Base-by-base conservation (phyloP, 306 rosid species). In the Inga laurina region DNA sequence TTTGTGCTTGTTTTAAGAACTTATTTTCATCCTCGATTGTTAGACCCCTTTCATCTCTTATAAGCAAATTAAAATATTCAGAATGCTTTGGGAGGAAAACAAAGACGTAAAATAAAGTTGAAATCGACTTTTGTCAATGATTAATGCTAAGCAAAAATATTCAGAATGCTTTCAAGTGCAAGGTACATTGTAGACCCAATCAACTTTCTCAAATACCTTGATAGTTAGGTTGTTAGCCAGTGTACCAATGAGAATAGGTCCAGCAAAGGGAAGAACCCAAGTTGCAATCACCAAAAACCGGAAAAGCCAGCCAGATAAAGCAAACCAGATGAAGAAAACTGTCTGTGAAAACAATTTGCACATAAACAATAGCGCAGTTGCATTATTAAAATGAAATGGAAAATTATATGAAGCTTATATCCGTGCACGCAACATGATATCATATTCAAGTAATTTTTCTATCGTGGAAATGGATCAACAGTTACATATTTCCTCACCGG, bases 221-320 rank as follows among this genome's bases (percentile, higher is more conserved):
- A 94, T 91, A 81, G 90, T 92, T 19, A 96, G 83, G 81, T 57
- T 86, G 85, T 94, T 96, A 85, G 97, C 98, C 78, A 96, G 79
- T 2, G 98, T 85, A 74, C 98, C 98, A 70, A 96, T 84, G 78
- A 96, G 95, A 77, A 96, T 91, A 72, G 99, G 99, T 77, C 94
- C 99, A 13, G 99, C 98, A 83, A 96, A 91, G 7, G 99, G 99
- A 76, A 96, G 92, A 21, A 96, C 88, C 98, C 99, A 96, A 5
- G 90, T 86, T 10, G 91, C 97, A 48, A 92, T 61, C 70, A 96
- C 87, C 81, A 96, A 83, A 72, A 88, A 4, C 80, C 98, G 98
- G 45, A 96, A 96, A 37, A 94, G 97, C 98, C 99, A 96, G 74
- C 99, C 99, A 77, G 99, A 96, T 32, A 96, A 84, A 34, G 97